A percentile compares a stretch with the other conserved stretches of the same genome.
phyloP scores from a whole-genome alignment of 768 basidiomycete genomes.

The Pleurotus ostreatus region DNA sequence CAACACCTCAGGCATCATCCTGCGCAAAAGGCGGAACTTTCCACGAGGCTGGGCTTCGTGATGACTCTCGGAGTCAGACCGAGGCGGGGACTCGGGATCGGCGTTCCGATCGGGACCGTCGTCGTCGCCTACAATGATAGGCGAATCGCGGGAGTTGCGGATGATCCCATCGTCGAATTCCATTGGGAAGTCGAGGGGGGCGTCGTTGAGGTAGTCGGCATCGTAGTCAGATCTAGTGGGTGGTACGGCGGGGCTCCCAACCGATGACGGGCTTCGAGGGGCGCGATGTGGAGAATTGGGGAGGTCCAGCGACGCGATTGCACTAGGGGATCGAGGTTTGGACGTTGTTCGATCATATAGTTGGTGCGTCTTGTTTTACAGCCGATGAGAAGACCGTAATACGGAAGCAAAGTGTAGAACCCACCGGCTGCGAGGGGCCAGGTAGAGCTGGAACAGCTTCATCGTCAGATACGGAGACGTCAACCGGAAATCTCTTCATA shows the following conservation, averaged over 20 bases:
- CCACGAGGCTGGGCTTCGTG: not conserved
- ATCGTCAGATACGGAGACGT: not conserved
- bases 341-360: too few relatives aligned
- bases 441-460: not conserved
- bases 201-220: too few relatives aligned
- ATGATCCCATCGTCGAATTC: not conserved
- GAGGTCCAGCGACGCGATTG: too few relatives aligned
- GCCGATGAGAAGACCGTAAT: not conserved
- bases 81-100: not conserved
- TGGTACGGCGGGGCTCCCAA: too few relatives aligned
- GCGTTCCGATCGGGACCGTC: not conserved
- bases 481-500: conserved; percentile 19
- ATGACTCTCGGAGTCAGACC: not conserved
- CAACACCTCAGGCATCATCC: not conserved
- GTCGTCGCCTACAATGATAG: not conserved
- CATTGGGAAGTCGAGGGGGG: not conserved
- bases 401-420: conserved; percentile 1
- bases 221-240: too few relatives aligned
- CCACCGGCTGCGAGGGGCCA: conserved; percentile 8
- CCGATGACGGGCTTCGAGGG: too few relatives aligned
- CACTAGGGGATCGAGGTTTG: too few relatives aligned
- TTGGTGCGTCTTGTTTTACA: too few relatives aligned
- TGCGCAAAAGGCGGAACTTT: not conserved
- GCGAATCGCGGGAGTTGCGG: not conserved
- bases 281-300: too few relatives aligned